A percentile compares a stretch with the other conserved stretches of the same genome.
These are phyloP conservation scores for Mycena crocata DNA, from an alignment of 768 basidiomycete species.

Conservation along the genomic window DNA sequence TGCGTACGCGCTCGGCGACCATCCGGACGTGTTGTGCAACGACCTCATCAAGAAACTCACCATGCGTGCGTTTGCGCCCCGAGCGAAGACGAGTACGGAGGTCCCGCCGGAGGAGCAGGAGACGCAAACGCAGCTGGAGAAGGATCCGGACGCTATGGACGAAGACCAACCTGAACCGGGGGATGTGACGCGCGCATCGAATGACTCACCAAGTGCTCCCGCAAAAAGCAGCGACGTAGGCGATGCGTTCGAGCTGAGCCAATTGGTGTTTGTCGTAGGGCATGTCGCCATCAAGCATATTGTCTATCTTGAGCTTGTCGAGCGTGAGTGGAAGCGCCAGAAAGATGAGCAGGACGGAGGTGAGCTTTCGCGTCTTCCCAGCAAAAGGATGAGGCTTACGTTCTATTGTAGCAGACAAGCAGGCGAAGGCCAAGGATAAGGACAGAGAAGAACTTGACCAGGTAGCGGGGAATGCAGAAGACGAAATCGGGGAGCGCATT, in stretches of 20 bases:
- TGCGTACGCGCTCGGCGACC: constrained; percentile 93
- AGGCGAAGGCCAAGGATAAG: constrained; percentile 62
- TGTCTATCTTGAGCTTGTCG: constrained; percentile 94
- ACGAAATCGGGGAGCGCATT: constrained; percentile 96
- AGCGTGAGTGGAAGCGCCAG: constrained; percentile 95
- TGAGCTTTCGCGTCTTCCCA: constrained; percentile 51
- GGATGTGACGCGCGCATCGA: constrained; percentile 46
- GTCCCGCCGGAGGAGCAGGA: constrained; percentile 37
- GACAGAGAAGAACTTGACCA: constrained; percentile 93
- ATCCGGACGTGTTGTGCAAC: constrained; percentile 88
- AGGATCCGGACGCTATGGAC: constrained; percentile 65
- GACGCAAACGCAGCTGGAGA: constrained; percentile 48
- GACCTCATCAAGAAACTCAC: constrained; percentile 88
- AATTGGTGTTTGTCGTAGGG: constrained; percentile 95
- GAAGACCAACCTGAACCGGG: constrained; percentile 58
- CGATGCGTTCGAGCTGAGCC: constrained; percentile 89
- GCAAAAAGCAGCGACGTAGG: constrained; percentile 66
- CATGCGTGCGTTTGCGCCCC: constrained; percentile 68
- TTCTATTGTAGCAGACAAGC: constrained; percentile 66
- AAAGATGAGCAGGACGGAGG: constrained; percentile 90
- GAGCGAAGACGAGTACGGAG: constrained; percentile 42
- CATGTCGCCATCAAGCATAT: constrained; percentile 99
- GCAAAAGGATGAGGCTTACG: neutral
- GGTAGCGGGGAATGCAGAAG: constrained; percentile 97
- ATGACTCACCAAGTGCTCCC: constrained; percentile 38